Conservation (phyloP, 306 rosid genomes). For the Cicer cuneatum region DNA sequence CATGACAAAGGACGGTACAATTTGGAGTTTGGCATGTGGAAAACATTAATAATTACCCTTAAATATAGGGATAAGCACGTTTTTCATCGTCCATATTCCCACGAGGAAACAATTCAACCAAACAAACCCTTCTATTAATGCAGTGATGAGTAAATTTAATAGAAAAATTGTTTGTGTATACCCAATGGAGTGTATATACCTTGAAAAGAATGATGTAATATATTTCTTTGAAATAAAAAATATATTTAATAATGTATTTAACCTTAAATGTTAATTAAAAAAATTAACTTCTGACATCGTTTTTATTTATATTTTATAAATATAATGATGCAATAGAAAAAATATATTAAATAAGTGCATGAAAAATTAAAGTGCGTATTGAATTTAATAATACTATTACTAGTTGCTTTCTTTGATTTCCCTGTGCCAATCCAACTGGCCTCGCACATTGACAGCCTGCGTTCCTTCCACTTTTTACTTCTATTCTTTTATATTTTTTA, state of each 20-base stretch:
- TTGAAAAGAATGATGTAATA: no score
- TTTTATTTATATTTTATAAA: no score
- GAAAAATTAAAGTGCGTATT: no score
- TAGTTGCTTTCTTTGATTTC: not conserved
- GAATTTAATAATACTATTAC: not conserved
- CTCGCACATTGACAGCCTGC: slow-evolving; percentile 8
- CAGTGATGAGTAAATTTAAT: not conserved
- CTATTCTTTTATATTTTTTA: not conserved
- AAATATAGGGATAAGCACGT: slow-evolving; percentile 37
- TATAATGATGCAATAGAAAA: no score
- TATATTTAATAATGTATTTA: no score
- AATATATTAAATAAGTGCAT: no score
- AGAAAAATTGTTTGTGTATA: not conserved
- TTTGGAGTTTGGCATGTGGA: slow-evolving; percentile 15
- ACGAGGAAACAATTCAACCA: not conserved
- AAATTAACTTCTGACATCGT: no score
- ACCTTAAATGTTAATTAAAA: no score
- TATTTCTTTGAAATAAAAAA: no score
- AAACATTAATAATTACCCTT: slow-evolving; percentile 34
- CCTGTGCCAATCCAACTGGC: slow-evolving; percentile 35
- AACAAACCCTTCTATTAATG: slow-evolving; percentile 16
- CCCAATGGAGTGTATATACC: no score
- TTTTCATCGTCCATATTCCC: slow-evolving; percentile 15
- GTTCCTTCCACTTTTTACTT: not conserved
- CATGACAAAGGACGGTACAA: slow-evolving; percentile 4